These are phyloP conservation scores for Chaetomiaceae sp. DNA, from an alignment of 2,329 filamentous ascomycete species.

Conservation along the genomic window DNA sequence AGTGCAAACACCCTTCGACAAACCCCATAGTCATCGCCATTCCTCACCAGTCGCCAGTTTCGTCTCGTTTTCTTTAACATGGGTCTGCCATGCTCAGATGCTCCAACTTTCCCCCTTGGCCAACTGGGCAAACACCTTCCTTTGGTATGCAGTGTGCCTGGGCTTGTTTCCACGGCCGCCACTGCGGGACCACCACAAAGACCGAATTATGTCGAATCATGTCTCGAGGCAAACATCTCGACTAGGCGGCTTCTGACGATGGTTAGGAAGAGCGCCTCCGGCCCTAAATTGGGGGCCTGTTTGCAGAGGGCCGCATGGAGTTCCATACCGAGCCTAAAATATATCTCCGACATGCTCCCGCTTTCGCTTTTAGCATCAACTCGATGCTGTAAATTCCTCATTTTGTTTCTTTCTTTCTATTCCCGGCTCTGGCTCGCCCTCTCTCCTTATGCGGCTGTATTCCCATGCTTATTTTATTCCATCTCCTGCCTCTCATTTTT, in stretches of 20 bases:
- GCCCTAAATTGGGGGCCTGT: background rate
- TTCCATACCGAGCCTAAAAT: background rate
- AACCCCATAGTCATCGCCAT: background rate
- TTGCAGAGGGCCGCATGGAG: background rate
- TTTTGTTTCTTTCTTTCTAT: background rate
- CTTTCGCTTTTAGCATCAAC: background rate
- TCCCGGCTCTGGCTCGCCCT: background rate
- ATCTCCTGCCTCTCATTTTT: background rate
- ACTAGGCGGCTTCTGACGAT: background rate
- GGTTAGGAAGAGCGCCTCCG: background rate
- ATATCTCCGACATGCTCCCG: background rate
- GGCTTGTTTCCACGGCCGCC: background rate
- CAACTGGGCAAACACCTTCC: too few relatives aligned
- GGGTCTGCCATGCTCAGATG: too few relatives aligned
- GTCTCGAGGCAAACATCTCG: background rate
- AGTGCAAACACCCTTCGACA: background rate
- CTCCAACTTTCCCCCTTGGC: too few relatives aligned
- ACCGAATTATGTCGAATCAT: constrained; percentile 7
- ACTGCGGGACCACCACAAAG: background rate
- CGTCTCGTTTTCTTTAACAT: background rate
- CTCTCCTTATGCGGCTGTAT: constrained; percentile 7
- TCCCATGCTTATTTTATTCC: background rate
- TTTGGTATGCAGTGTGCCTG: too few relatives aligned
- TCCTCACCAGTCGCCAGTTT: background rate
- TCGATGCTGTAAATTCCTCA: background rate